Conservation (phyloP, 345 rosid genomes). For the Stellera chamaejasme region DNA sequence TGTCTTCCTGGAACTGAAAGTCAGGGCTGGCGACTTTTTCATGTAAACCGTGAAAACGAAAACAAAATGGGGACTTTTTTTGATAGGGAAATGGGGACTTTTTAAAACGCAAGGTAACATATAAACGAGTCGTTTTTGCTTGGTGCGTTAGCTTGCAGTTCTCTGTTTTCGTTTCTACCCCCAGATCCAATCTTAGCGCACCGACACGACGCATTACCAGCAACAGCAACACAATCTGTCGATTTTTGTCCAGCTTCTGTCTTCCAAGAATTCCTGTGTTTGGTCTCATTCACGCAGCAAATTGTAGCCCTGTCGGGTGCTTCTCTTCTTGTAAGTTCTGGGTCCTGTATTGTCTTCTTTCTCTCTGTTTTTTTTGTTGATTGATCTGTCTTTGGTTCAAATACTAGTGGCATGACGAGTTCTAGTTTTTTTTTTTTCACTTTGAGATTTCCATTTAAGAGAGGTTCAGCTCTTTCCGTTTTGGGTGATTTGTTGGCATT, state of each 20-base stretch:
- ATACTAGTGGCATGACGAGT: neutral
- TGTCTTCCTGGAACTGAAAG: no score
- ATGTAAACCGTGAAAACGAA: no score
- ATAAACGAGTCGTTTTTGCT: no score
- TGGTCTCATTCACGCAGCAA: neutral
- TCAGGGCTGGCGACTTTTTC: no score
- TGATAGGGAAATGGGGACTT: no score
- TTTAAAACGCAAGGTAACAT: no score
- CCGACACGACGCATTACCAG: neutral
- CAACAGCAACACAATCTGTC: neutral
- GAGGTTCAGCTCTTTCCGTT: neutral
- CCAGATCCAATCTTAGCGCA: slow-evolving; percentile 4
- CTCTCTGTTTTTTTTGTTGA: no score
- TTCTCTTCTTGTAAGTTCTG: neutral
- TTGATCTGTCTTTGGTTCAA: neutral
- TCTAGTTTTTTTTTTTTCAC: neutral
- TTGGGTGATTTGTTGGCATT: neutral
- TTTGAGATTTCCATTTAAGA: neutral
- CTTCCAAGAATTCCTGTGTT: neutral
- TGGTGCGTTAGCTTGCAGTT: no score
- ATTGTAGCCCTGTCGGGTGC: neutral
- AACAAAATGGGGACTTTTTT: no score
- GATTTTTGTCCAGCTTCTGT: neutral
- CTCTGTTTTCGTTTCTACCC: neutral
- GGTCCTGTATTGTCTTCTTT: slow-evolving; percentile 4